Base-by-base conservation (phyloP, 2,329 filamentous ascomycete genomes). In the Aspergillus sp. region DNA sequence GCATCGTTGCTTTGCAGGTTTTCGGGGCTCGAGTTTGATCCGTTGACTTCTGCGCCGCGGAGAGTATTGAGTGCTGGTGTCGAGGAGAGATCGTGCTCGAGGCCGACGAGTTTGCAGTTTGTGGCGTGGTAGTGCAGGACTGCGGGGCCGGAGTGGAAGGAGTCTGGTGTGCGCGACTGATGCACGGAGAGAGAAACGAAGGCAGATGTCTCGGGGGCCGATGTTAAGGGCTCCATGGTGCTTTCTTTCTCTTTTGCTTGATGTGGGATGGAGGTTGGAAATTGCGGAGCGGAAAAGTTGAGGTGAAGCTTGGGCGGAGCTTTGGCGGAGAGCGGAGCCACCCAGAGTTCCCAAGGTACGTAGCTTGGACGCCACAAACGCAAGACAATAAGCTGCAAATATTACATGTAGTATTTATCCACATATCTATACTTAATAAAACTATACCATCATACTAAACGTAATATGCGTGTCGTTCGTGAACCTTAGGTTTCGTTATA, bases 51-150 rank as follows among this genome's bases (percentile, higher is more conserved):
- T 25, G 61, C 56, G 52, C 66, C 58, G 19, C 66, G 68, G 19
- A 79, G 60, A 2, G 68, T 64, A 40, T 66, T 69, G 43, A 80
- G 64, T 3, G 66, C 66, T 2, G 77, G 69, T 3, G 69, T 68
- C 4, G 70, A 64, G 17, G 64, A 47, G 6, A 79, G 65, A 37
- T 81, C 78, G 41, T 67, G 66, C 55, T 78, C 74, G 4, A 76
- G 65, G 49, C 79, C 67, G 8, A 77, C 71, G 8, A 81, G 64
- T 58, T 78, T 79, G 66, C 77, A 78, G 65, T 70, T 66, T 56
- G 76, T 69, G 64, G 76, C 77, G 62, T 77, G 74, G 66, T 80
- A 77, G 71, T 81, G 73, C 15, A 81, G 74, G 52, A 81, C 72
- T 44, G 79, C 71, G 4, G 77, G 77, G 17, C 77, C 77, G 52